Base-by-base conservation (phyloP, 2,329 filamentous ascomycete species). In the Zelopaecilomyces penicillatus region DNA sequence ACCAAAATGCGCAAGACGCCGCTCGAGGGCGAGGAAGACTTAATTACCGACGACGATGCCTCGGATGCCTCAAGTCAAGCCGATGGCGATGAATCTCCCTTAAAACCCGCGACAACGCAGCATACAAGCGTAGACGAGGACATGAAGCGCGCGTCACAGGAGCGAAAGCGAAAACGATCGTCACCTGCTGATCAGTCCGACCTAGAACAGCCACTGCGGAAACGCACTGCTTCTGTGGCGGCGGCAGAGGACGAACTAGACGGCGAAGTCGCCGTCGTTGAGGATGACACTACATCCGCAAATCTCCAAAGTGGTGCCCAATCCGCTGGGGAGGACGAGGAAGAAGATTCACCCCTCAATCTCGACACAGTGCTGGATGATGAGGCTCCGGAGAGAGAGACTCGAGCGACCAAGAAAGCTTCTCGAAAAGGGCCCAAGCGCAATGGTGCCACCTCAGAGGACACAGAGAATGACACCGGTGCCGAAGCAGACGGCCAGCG, bases 1-100 rank as follows among this genome's bases (percentile, higher is more conserved):
- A 90, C 83, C 71, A 91, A 89, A 68, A 75, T 89, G 48, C 80
- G 80, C 53, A 78, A 83, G 49, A 56, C 59, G 8, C 55, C 63
- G 32, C 54, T 57, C 19, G 60, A 61, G 36, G 61, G 56, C 39
- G 65, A 64, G 41, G 65, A 67, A 27, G 68, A 49, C 41, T 26
- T 57, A 56, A 32, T 30, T 39, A 19, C 19, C 19, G 19, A 19
- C 19, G 32, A 56, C 41, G 56, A 65, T 55, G 50, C 53, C 28
- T 70, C 67, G 29, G 54, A 59, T 49, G 58, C 55, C 27, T 68
- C 65, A 4, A 69, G 63, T 46, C 64, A 64, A 36, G 63, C 61
- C 29, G 63, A 60, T 37, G 59, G 56, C 31, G 65, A 62, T 43
- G 61, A 63, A 5, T 63, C 64, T 6, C 64, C 65, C 5, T 56